Conservation (phyloP, 139 green algal genomes). For the Chlamydomonas incerta region DNA sequence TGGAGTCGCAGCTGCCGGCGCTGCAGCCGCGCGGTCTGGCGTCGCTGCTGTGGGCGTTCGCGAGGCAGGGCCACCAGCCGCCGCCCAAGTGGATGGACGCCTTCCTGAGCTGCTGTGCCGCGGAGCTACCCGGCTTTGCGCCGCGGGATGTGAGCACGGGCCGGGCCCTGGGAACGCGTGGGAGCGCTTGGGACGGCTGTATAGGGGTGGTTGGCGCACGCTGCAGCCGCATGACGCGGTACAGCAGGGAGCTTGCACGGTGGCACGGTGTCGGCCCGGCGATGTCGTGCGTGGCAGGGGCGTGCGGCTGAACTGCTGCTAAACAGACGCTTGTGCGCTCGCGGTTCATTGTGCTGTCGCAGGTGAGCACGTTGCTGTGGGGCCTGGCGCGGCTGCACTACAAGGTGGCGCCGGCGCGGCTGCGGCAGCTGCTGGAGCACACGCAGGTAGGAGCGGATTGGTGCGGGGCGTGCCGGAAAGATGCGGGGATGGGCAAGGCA, state of each 20-base stretch:
- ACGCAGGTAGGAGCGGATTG: constrained; percentile 5
- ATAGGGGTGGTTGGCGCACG: too few relatives aligned
- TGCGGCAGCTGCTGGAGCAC: constrained; percentile 18
- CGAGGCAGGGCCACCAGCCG: constrained; percentile 30
- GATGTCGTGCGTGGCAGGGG: too few relatives aligned
- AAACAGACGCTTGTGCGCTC: too few relatives aligned
- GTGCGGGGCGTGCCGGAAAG: too few relatives aligned
- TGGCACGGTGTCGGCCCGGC: too few relatives aligned
- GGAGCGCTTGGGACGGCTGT: too few relatives aligned
- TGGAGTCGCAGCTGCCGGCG: constrained; percentile 23
- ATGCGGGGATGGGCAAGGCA: neutral
- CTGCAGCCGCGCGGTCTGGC: constrained; percentile 42
- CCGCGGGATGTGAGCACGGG: constrained; percentile 22
- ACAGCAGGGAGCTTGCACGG: too few relatives aligned
- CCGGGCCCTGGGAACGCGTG: too few relatives aligned
- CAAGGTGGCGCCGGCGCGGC: constrained; percentile 31
- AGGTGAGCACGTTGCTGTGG: constrained; percentile 27
- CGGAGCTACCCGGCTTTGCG: neutral
- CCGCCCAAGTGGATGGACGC: constrained; percentile 42
- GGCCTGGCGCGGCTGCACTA: constrained; percentile 42
- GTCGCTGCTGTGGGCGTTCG: constrained; percentile 48
- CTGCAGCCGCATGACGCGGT: too few relatives aligned
- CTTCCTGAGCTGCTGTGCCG: neutral
- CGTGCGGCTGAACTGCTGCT: too few relatives aligned
- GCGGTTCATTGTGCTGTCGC: too few relatives aligned